A percentile compares a stretch with the other conserved stretches of the same genome.
phyloP scores from a whole-genome alignment of 768 basidiomycete genomes.

The Lepiota venenata region DNA sequence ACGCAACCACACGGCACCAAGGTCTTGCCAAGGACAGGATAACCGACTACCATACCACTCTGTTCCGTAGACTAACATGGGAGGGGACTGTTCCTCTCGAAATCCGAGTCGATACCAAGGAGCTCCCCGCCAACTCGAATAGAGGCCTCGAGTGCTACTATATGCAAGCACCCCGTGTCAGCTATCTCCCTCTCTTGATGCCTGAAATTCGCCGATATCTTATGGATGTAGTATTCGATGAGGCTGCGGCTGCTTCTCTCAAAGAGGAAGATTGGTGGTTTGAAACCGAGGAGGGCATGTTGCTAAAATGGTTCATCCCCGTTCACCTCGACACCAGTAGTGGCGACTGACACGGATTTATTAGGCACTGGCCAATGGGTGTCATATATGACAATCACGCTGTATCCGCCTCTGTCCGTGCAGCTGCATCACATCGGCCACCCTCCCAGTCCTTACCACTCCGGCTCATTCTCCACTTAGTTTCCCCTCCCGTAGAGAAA shows the following conservation, averaged over 20 bases:
- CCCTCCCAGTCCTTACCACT: constrained; percentile 49
- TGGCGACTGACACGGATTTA: constrained; percentile 3
- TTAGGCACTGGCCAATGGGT: constrained; percentile 98
- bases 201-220: constrained; percentile 87
- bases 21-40: constrained; percentile 32
- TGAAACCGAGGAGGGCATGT: constrained; percentile 77
- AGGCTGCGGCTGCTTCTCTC: constrained; percentile 66
- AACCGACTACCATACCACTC: constrained; percentile 60
- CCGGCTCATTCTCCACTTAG: constrained; percentile 83
- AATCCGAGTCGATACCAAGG: constrained; percentile 85
- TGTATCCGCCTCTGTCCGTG: constrained; percentile 56
- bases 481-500: constrained; percentile 83
- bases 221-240: constrained; percentile 91
- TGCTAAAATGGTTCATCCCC: constrained; percentile 79
- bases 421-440: constrained; percentile 34
- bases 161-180: constrained; percentile 86
- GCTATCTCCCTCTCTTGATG: constrained; percentile 89
- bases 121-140: constrained; percentile 88
- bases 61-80: constrained; percentile 89
- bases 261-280: constrained; percentile 98
- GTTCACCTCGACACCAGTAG: neutral
- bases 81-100: constrained; percentile 88
- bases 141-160: constrained; percentile 88
- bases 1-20: constrained; percentile 49
- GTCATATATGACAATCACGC: constrained; percentile 87